Conservation (phyloP, 441 rosid genomes). For the Corymbia calophylla region DNA sequence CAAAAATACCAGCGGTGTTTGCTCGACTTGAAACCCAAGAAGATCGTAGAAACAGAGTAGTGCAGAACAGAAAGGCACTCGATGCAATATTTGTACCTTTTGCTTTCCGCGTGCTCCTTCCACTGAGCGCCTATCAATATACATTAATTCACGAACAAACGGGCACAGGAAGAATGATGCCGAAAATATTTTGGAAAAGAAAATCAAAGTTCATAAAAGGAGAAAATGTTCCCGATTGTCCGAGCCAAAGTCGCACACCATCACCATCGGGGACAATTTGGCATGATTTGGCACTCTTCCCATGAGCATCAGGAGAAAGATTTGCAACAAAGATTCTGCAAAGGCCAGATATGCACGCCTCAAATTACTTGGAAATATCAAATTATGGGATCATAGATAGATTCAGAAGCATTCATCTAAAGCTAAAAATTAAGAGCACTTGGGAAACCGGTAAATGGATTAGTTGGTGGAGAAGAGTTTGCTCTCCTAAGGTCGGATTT, state of each 20-base stretch:
- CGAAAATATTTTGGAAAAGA: no score
- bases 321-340: conserved; percentile 58
- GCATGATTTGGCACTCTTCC: conserved; percentile 24
- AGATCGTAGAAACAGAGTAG: background rate
- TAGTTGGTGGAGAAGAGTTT: no score
- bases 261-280: conserved; percentile 31
- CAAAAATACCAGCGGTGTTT: no score
- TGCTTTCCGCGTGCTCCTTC: no score
- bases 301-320: conserved; percentile 38
- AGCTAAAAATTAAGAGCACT: background rate
- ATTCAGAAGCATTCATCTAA: no score
- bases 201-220: no score
- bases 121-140: background rate
- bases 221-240: no score
- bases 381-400: background rate
- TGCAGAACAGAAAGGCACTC: background rate
- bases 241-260: no score
- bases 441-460: no score
- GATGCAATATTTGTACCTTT: background rate
- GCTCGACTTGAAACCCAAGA: no score
- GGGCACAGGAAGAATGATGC: no score
- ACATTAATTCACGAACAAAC: background rate
- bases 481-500: no score
- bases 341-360: conserved; percentile 74
- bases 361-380: conserved; percentile 76